Evolutionary conservation across 345 rosid genomes (phyloP).

Genomic region (Eucalyptus polyanthemos): DNA sequence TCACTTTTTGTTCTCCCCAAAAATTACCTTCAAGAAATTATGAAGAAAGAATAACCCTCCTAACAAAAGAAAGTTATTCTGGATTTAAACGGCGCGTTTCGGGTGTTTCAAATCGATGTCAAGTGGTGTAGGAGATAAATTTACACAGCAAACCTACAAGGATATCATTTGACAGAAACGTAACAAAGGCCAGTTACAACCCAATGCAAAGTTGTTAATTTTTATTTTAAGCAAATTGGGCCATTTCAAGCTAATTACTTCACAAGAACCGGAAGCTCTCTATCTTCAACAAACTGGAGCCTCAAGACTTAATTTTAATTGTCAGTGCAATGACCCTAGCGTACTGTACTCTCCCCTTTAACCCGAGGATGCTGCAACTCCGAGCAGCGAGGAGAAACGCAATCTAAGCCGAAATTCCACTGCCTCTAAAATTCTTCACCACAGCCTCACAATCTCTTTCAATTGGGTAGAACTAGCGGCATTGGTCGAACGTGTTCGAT

Average conservation of each 20-base stretch:
- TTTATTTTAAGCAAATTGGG: not conserved
- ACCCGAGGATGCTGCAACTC: not conserved
- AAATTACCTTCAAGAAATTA: not conserved
- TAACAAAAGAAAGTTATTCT: not conserved
- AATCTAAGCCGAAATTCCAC: not conserved
- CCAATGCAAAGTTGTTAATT: not conserved
- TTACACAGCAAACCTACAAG: not conserved
- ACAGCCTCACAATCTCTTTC: not conserved
- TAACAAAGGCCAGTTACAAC: not conserved
- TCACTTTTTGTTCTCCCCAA: not conserved
- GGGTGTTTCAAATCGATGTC: not conserved
- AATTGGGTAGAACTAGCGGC: not conserved
- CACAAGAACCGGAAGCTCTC: not conserved
- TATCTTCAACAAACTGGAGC: not conserved
- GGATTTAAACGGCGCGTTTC: fast-evolving
- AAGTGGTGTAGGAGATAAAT: not conserved
- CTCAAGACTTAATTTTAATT: not conserved
- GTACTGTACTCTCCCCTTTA: not conserved
- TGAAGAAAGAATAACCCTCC: not conserved
- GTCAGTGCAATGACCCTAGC: not conserved
- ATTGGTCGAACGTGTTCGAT: not conserved
- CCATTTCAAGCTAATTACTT: not conserved
- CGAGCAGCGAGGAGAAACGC: not conserved
- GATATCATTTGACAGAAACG: not conserved
- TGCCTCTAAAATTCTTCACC: not conserved